Evolutionary conservation across 2,329 filamentous ascomycete genomes (phyloP), one percentile per base, ranked within the genome.

Genomic region (Colletotrichum chlorophyti): DNA sequence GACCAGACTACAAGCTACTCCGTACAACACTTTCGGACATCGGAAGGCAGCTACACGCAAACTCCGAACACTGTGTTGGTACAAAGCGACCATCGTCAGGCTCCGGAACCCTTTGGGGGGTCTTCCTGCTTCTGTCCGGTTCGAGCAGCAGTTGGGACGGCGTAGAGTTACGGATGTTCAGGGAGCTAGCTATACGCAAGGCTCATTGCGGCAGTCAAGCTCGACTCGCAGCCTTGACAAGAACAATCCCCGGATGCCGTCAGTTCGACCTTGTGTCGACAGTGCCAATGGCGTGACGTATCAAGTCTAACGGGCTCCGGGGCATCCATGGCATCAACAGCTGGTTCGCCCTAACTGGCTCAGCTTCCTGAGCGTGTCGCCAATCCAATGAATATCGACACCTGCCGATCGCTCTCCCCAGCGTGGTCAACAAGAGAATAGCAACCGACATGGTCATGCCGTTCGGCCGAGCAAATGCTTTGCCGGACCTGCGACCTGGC

Each of bases 41-140:
- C 26, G 11, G 27, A 12, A 14, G 19, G 37, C 37, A 12, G 37
- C 37, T 23, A 8, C n/a, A 15, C 11, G 11, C 11, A 19, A 43
- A 45, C 19, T 49, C 45, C 43, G 15, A 40, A 27, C 51, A 59
- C 57, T 59, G 57, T 59, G 57, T 27, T n/a, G 32, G 31, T 55
- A 55, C 57, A 55, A 29, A 37, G 37, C 32, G 17, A 14, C 14
- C 37, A 50, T 45, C 51, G 38, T 23, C 57, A 38, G 52, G 17
- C 51, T 24, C 45, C 38, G 31, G 43, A 23, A 24, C 19, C n/a
- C n/a, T 24, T 38, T 50, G 43, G 49, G 43, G 32, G 23, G 37
- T 37, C 32, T 21, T 24, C 27, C 14, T 32, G 19, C 21, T 10
- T 38, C 21, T 41, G 37, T 32, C 37, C 43, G 51, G 32, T 27